These are phyloP conservation scores for Stromatinia cepivora DNA, from an alignment of 2,329 filamentous ascomycete genomes.

Conservation along the genomic window DNA sequence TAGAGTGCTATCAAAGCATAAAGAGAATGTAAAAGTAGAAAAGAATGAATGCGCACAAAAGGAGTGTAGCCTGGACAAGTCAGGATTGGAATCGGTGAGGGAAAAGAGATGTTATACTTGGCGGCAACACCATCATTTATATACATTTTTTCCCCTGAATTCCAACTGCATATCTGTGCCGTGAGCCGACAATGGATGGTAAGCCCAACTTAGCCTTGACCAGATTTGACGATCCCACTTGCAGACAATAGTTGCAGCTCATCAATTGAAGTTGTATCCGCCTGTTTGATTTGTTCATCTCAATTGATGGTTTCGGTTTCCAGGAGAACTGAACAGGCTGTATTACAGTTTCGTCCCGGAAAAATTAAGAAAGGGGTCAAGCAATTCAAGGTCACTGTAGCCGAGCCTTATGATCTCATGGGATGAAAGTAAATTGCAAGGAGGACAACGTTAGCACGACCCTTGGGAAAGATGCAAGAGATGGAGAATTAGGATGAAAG, in stretches of 20 bases:
- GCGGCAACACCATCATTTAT: slow-evolving; percentile 2
- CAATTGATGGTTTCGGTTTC: slow-evolving; percentile 10
- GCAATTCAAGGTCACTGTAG: neutral
- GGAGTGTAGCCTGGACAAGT: slow-evolving; percentile 6
- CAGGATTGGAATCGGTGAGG: slow-evolving; percentile 4
- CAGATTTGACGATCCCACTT: neutral
- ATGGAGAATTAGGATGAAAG: neutral
- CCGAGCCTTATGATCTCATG: neutral
- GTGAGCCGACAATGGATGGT: slow-evolving; percentile 9
- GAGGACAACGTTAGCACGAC: neutral
- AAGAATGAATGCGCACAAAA: slow-evolving; percentile 12
- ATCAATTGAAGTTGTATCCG: neutral
- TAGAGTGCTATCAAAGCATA: slow-evolving; percentile 21
- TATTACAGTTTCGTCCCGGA: neutral
- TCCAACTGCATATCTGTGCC: neutral
- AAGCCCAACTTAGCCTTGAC: neutral
- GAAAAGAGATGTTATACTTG: neutral
- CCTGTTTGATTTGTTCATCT: slow-evolving; percentile 15
- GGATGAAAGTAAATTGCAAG: neutral
- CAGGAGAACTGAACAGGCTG: slow-evolving; percentile 1
- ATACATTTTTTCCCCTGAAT: neutral
- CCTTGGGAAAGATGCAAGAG: neutral
- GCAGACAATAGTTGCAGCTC: neutral
- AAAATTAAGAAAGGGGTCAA: neutral
- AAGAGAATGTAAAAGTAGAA: slow-evolving; percentile 10